phyloP scores from a whole-genome alignment of 2,329 filamentous ascomycete species.

The Exserohilum turcica region DNA sequence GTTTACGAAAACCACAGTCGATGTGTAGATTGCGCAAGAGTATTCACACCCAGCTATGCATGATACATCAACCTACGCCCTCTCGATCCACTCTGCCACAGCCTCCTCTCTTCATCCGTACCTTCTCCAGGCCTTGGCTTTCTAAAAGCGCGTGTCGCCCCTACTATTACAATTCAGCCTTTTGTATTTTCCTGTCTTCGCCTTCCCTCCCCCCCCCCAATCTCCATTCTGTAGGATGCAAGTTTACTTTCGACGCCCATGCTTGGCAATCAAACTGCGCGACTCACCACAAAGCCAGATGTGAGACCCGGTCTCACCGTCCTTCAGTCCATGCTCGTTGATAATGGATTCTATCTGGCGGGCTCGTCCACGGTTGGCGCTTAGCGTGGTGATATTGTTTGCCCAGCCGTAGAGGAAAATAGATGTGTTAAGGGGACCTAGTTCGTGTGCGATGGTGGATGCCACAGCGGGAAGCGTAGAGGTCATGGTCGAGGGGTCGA shows the following conservation, averaged over 20 bases:
- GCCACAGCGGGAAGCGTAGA: constrained; percentile 54
- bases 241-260: constrained; percentile 31
- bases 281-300: constrained; percentile 70
- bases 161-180: background rate
- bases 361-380: constrained; percentile 70
- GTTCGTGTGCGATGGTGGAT: constrained; percentile 51
- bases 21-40: too few species aligned
- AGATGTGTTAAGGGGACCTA: constrained; percentile 68
- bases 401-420: constrained; percentile 77
- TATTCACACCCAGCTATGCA: too few species aligned
- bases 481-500: constrained; percentile 49
- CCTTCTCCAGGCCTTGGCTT: background rate
- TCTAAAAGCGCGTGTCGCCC: background rate
- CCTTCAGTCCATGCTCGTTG: constrained; percentile 56
- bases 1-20: too few species aligned
- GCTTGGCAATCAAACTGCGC: constrained; percentile 69
- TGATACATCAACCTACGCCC: background rate
- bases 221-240: background rate
- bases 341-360: constrained; percentile 67
- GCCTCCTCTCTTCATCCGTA: background rate
- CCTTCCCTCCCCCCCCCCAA: background rate
- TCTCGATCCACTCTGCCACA: background rate
- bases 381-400: constrained; percentile 66
- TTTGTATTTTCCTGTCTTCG: too few species aligned
- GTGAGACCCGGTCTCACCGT: constrained; percentile 63